Base-by-base conservation (phyloP, 2,329 filamentous ascomycete genomes). In the Fusarium lyarnte region DNA sequence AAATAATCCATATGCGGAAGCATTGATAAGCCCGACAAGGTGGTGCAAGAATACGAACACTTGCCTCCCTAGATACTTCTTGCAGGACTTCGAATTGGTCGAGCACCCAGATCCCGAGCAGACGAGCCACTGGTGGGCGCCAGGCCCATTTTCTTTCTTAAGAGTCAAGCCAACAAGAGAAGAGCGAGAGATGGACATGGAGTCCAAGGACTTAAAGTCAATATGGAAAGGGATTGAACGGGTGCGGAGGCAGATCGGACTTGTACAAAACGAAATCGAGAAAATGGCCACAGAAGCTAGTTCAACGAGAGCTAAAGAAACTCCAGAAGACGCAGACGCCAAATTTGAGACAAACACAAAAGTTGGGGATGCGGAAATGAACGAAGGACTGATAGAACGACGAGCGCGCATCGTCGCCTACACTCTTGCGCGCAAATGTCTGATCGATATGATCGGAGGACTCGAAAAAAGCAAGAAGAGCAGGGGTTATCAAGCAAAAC, bases 1-100 rank as follows among this genome's bases (percentile, higher is more conserved):
- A 35, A 84, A 85, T 41, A 94, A 93, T 72, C 85, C 90, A 5
- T 94, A 88, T 73, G 91, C 92, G 6, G 85, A 85, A 47, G 88
- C 90, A 11, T 85, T 94, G 27, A 87, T 88, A 35, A 87, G 87
- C 0, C 88, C 90, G 0, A 63, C 91, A 27, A 89, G 92, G 59
- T 74, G 79, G 63, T 93, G 91, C 75, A 76, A 80, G 27, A 77
- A 87, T 36, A 89, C 90, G 3, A 68, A 75, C 0, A 77, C 79
- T 0, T 76, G 77, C 3, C 79, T 93, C 11, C 92, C 92, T 3
- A 80, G 79, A 19, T 89, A 87, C 75, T 92, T 94, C 77, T 82
- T 93, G 8, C 87, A 92, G 60, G 84, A 88, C 36, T 90, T 94
- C 66, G 85, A 86, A 33, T 76, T 90, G 4, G 81, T 90, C 17